A percentile compares a stretch with the other conserved stretches of the same genome.
Conservation (phyloP, 805 yeast genomes). For the Candida ortonii region DNA sequence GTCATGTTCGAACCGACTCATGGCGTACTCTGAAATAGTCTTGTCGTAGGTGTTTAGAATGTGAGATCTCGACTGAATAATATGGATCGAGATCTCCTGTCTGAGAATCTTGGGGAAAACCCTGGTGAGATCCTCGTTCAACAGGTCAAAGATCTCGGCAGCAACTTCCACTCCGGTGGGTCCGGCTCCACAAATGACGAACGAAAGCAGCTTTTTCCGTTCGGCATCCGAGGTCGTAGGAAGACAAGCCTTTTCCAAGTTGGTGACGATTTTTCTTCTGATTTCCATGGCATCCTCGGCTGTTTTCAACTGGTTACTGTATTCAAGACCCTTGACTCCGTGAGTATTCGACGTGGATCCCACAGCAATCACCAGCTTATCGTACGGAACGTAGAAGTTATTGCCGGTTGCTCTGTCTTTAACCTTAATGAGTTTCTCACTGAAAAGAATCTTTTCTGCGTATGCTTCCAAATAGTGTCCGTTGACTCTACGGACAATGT, state of each 20-base stretch:
- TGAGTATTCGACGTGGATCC: slow-evolving; percentile 69
- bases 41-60: slow-evolving; percentile 68
- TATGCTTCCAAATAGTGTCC: slow-evolving; percentile 64
- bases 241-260: slow-evolving; percentile 60
- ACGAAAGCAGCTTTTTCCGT: slow-evolving; percentile 56
- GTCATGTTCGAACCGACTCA: slow-evolving; percentile 60
- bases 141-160: slow-evolving; percentile 63
- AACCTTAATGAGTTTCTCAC: slow-evolving; percentile 57
- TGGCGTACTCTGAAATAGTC: slow-evolving; percentile 61
- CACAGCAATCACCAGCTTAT: slow-evolving; percentile 63
- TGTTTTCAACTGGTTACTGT: slow-evolving; percentile 60
- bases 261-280: slow-evolving; percentile 51
- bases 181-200: slow-evolving; percentile 73
- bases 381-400: slow-evolving; percentile 71
- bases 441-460: slow-evolving; percentile 57
- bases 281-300: slow-evolving; percentile 62
- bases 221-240: slow-evolving; percentile 65
- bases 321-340: slow-evolving; percentile 66
- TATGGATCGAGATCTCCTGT: slow-evolving; percentile 63
- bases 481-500: slow-evolving; percentile 46
- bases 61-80: slow-evolving; percentile 65
- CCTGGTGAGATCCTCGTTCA: slow-evolving; percentile 60
- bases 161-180: slow-evolving; percentile 77
- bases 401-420: slow-evolving; percentile 40
- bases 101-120: slow-evolving; percentile 58